Percentiles rank a stretch among this genome's conserved stretches.
Conservation (phyloP, 139 green algal genomes). For the Volvox africanus region DNA sequence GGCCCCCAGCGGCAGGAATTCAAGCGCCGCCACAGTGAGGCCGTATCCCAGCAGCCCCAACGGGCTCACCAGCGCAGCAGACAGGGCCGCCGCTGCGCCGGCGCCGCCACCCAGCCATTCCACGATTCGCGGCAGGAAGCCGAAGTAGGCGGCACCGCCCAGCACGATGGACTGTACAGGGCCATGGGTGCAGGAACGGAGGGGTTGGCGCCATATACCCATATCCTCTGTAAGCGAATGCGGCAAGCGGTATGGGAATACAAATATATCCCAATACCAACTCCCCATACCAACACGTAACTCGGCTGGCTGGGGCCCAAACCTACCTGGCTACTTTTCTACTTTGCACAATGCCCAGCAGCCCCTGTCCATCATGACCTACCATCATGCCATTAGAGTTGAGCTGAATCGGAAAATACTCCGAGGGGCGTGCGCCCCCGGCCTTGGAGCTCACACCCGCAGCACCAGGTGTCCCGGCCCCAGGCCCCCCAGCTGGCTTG, state of each 20-base stretch:
- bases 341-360: neutral
- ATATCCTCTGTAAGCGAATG: too few species aligned
- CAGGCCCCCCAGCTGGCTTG: neutral
- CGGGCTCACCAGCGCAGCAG: conserved; percentile 1
- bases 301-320: too few species aligned
- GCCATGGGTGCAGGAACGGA: too few species aligned
- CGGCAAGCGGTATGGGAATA: too few species aligned
- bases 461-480: neutral
- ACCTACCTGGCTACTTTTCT: too few species aligned
- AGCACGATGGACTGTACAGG: conserved; percentile 64
- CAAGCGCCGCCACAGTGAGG: conserved; percentile 63
- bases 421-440: neutral
- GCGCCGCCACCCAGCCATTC: conserved; percentile 34
- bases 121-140: conserved; percentile 54
- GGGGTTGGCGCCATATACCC: too few species aligned
- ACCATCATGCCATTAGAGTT: conserved; percentile 66
- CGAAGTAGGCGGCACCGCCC: conserved; percentile 63
- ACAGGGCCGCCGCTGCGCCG: neutral
- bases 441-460: neutral
- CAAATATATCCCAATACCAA: too few species aligned
- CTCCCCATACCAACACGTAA: too few species aligned
- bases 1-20: conserved; percentile 70
- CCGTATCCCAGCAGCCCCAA: conserved; percentile 66
- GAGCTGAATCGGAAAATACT: conserved; percentile 61
- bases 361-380: neutral